phyloP scores from a whole-genome alignment of 805 yeast species.

The Wickerhamomyces sydowiorum region DNA sequence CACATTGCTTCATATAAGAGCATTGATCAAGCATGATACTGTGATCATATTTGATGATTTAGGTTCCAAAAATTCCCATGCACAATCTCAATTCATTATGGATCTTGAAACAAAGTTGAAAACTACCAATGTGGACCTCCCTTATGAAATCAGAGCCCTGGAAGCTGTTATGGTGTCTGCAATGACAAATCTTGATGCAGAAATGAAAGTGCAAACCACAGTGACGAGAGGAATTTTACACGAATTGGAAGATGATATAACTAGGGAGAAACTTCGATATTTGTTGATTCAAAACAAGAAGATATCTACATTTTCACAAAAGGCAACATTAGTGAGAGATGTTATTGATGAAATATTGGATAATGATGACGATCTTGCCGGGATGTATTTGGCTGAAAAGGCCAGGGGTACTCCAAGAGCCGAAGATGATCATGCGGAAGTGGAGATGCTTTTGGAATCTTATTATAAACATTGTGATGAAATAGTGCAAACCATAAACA shows the following conservation, averaged over 20 bases:
- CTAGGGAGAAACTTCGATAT: constrained; percentile 70
- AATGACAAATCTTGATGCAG: constrained; percentile 71
- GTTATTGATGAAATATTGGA: constrained; percentile 81
- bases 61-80: constrained; percentile 50
- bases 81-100: constrained; percentile 72
- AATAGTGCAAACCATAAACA: constrained; percentile 84
- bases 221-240: constrained; percentile 66
- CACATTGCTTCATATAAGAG: constrained; percentile 73
- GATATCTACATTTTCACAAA: constrained; percentile 77
- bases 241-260: constrained; percentile 79
- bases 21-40: constrained; percentile 62
- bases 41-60: constrained; percentile 76
- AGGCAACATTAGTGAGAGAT: constrained; percentile 75
- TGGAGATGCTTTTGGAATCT: constrained; percentile 84
- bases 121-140: constrained; percentile 39
- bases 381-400: constrained; percentile 70
- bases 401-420: constrained; percentile 37
- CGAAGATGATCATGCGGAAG: constrained; percentile 73
- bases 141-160: constrained; percentile 87
- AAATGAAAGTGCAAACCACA: constrained; percentile 78
- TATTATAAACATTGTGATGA: constrained; percentile 91
- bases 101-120: constrained; percentile 70
- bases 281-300: constrained; percentile 81
- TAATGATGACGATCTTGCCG: constrained; percentile 82
- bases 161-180: constrained; percentile 84